Conservation (phyloP, 73 alveolate genomes). For the Paramecium pentaurelia region DNA sequence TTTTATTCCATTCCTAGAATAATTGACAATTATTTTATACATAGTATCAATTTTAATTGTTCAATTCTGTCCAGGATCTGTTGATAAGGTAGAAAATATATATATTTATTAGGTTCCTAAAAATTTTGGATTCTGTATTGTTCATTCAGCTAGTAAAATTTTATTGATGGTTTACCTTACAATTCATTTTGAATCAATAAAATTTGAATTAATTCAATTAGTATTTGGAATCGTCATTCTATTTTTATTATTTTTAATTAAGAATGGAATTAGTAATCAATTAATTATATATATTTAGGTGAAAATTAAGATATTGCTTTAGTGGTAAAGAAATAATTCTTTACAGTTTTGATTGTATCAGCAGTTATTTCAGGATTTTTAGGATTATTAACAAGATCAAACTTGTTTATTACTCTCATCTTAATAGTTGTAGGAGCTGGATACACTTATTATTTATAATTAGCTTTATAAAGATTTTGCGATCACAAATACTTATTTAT, state of each 20-base stretch:
- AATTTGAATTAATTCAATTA: background rate
- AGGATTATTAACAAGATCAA: constrained; percentile 11
- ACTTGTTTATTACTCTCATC: background rate
- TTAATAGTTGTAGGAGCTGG: background rate
- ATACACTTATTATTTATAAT: background rate
- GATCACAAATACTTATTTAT: background rate
- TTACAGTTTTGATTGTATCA: background rate
- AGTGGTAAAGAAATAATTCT: background rate
- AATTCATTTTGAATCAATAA: background rate
- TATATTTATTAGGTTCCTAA: background rate
- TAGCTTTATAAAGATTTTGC: background rate
- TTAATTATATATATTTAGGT: background rate
- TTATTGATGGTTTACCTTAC: constrained; percentile 29
- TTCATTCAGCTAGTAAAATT: background rate
- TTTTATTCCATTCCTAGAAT: constrained; percentile 4
- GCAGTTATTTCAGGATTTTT: background rate
- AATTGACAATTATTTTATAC: background rate
- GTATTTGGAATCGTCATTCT: background rate
- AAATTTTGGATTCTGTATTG: background rate
- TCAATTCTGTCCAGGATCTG: constrained; percentile 19
- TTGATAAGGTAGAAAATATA: background rate
- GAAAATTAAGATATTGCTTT: background rate
- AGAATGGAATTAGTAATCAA: background rate
- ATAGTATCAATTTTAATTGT: background rate
- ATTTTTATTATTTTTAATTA: background rate